phyloP scores from a whole-genome alignment of 1,284 basidiomycete species.

The Bjerkandera adusta region DNA sequence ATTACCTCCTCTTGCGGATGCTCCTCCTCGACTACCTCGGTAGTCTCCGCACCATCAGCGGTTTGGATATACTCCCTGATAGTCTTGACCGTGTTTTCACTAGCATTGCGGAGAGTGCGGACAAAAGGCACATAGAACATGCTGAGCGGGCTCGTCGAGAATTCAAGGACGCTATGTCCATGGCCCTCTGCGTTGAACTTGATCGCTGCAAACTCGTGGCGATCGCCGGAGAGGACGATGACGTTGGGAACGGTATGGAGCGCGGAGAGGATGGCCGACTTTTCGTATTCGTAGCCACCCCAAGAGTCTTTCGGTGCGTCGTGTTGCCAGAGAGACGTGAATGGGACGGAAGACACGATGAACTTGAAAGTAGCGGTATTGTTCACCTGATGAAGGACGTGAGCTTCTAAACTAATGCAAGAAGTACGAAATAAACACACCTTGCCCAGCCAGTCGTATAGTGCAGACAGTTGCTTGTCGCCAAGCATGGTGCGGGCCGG shows the following conservation, averaged over 20 bases:
- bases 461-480: slow-evolving; percentile 58
- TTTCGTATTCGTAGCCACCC: slow-evolving; percentile 69
- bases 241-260: slow-evolving; percentile 75
- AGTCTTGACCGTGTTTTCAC: slow-evolving; percentile 39
- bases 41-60: slow-evolving; percentile 19
- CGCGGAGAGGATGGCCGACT: slow-evolving; percentile 51
- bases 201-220: slow-evolving; percentile 80
- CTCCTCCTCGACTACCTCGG: slow-evolving; percentile 30
- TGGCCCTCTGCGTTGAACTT: slow-evolving; percentile 49
- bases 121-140: slow-evolving; percentile 71
- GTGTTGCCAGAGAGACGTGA: slow-evolving; percentile 74
- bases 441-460: slow-evolving; percentile 65
- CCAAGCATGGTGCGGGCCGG: slow-evolving; percentile 72
- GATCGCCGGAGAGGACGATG: slow-evolving; percentile 66
- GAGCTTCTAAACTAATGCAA: background rate
- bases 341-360: slow-evolving; percentile 74
- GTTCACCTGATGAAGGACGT: slow-evolving; percentile 60
- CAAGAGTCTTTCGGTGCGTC: slow-evolving; percentile 71
- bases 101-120: slow-evolving; percentile 45
- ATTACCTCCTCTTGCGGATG: slow-evolving; percentile 62
- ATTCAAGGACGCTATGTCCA: slow-evolving; percentile 43
- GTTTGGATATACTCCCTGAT: slow-evolving; percentile 27
- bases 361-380: slow-evolving; percentile 81
- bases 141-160: slow-evolving; percentile 66
- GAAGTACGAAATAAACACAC: slow-evolving; percentile 29